Base-by-base conservation (phyloP, 2,329 filamentous ascomycete genomes). In the Grosmannia huntii region DNA sequence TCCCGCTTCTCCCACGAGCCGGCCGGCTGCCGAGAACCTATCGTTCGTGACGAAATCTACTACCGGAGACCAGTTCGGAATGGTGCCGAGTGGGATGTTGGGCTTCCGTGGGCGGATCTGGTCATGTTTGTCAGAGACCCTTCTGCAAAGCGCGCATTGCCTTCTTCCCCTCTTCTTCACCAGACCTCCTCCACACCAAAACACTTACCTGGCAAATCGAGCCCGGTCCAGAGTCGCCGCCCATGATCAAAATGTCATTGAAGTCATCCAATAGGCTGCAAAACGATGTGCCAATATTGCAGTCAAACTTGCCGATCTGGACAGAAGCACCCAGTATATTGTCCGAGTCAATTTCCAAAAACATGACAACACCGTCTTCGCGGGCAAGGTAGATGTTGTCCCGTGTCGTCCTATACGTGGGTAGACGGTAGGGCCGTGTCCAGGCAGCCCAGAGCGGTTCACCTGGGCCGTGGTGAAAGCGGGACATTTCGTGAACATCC, bases 381-480 rank as follows among this genome's bases (percentile, higher is more conserved):
- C 91, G 83, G 12, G 87, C 88, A 19, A 99, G 74, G 66, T 94
- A 96, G 54, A 97, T 83, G 60, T 86, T 83, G 66, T 97, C 94
- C 41, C 84, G 83, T 21, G 75, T 77, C 57, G 79, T 73, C 56
- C 80, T 80, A 63, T 85, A 86, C 14, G 75, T 71, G 60, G 78
- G 78, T 27, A 83, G 79, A 9, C 92, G 84, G 60, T 83, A 79
- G 2, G 90, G 87, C 60, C 89, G 82, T 31, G 89, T 83, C 91
- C 92, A 99, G 27, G 87, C 83, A 4, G 86, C 87, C 88, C 90
- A 96, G 4, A 89, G 70, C 0, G 87, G 86, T 46, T 61, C 67
- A 41, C 66, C 71, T 38, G 61, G 68, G 28, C 76, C 82, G 60
- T 76, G 74, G 62, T 77, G 73, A 38, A 77, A 73, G 38, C 68